These are phyloP conservation scores for Aspergillus fijiensis DNA, from an alignment of 2,329 filamentous ascomycete species.

Conservation along the genomic window DNA sequence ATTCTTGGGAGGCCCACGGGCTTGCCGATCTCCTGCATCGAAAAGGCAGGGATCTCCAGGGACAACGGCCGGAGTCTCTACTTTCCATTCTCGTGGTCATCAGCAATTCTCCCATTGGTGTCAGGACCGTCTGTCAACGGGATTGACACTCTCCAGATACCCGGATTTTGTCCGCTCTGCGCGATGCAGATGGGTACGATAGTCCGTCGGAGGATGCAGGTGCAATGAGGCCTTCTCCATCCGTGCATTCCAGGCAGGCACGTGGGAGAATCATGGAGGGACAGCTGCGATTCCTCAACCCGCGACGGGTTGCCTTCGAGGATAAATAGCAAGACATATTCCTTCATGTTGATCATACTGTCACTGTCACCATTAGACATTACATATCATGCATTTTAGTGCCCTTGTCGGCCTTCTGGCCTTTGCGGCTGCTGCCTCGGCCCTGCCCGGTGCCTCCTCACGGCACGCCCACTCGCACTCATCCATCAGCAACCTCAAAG, in stretches of 20 bases:
- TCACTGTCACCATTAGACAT: background rate
- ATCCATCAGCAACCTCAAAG: constrained; percentile 31
- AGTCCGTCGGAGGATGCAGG: background rate
- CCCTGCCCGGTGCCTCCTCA: constrained; percentile 2
- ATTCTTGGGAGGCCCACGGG: background rate
- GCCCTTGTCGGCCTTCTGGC: constrained; percentile 26
- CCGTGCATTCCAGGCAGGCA: background rate
- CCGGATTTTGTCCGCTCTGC: background rate
- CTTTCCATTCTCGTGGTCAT: background rate
- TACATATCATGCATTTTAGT: constrained; percentile 21
- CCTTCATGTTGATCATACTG: background rate
- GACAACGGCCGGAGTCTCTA: background rate
- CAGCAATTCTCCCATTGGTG: background rate
- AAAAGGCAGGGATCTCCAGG: background rate
- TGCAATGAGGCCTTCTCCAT: background rate
- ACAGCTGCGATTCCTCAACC: background rate
- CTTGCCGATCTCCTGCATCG: background rate
- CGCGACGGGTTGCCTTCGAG: background rate
- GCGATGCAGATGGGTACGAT: background rate
- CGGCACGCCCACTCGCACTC: constrained; percentile 10
- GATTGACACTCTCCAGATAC: background rate
- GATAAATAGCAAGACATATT: background rate
- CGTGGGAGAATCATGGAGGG: background rate
- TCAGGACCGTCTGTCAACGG: background rate
- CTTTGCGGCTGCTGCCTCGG: constrained; percentile 22